Percentiles rank a stretch among this genome's conserved stretches.
Conservation (phyloP, 441 rosid species). For the Jatropha podagrica region DNA sequence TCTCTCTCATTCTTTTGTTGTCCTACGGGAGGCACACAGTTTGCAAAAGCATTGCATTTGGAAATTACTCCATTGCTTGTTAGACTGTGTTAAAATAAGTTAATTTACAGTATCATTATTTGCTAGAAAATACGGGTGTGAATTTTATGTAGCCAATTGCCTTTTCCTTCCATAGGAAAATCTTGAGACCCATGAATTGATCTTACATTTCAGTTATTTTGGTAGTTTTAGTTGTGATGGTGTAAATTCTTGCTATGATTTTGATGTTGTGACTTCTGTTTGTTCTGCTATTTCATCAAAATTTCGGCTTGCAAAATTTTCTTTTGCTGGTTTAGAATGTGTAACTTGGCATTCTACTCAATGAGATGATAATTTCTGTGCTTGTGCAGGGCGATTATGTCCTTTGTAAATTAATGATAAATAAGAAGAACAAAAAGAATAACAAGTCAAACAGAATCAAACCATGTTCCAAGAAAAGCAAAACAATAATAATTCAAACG, state of each 20-base stretch:
- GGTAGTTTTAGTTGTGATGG: too few species aligned
- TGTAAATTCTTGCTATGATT: neutral
- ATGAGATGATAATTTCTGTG: neutral
- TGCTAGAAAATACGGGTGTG: too few species aligned
- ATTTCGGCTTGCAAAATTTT: neutral
- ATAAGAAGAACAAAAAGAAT: too few species aligned
- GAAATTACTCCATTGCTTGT: neutral
- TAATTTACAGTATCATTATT: too few species aligned
- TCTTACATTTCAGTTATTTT: too few species aligned
- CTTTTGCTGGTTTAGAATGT: neutral
- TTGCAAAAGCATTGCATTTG: neutral
- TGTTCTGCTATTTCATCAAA: neutral
- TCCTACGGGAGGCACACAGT: neutral
- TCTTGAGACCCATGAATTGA: too few species aligned
- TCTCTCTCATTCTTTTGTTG: too few species aligned
- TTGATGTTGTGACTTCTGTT: neutral
- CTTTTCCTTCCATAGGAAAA: too few species aligned
- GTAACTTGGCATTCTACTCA: neutral
- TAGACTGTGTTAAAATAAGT: neutral
- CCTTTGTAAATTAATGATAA: conserved; percentile 12
- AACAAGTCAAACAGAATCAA: too few species aligned
- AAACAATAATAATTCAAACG: neutral
- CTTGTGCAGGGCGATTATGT: conserved; percentile 19
- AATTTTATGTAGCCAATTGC: too few species aligned
- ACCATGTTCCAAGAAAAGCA: neutral